Base-by-base conservation (phyloP, 495 filamentous ascomycete species). In the Podospora pseudoanserina region DNA sequence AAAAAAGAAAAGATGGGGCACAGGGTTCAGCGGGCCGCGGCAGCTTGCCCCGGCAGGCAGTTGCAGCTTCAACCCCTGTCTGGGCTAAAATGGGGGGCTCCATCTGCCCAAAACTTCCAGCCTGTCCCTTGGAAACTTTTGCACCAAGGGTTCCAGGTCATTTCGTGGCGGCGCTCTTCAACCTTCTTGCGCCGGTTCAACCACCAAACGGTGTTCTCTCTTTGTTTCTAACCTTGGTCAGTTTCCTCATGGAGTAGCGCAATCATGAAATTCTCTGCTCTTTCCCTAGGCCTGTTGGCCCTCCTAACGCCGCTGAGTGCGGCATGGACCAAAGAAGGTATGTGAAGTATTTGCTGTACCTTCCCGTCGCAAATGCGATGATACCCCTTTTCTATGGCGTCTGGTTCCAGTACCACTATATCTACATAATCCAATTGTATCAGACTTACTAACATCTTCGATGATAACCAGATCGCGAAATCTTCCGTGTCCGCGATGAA, bases 401-500 rank as follows among this genome's bases (percentile, higher is more conserved):
- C 23, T 23, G 23, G 23, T 23, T 23, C 23, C 23, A 23, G 23
- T 16, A 49, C 39, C 39, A 16, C 39, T 16, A 5, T 11, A 11
- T 49, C 7, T 49, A 49, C 30, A 49, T 13, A 49, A 49, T 49
- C 30, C 30, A 32, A 32, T 49, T 49, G 7, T 49, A 13, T 6
- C 15, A 11, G 9, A 49, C 2, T 13, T 49, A 23, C 59, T 67
- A 57, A 71, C 70, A 58, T 64, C 20, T 54, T 64, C 34, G 63
- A 28, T 49, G 65, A 62, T 28, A 55, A 27, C 34, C 74, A 97
- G 95, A 99, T 79, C 90, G 94, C 75, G 95, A 99, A 82, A 98
- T 99, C 80, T 99, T 99, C 81, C 89, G 92, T 65, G 84, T 98
- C 66, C 89, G 88, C 70, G 92, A 97, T 81, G 96, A 98, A 74